A percentile compares a stretch with the other conserved stretches of the same genome.
These are phyloP conservation scores for Neonectria punicea DNA, from an alignment of 2,329 filamentous ascomycete species.

Conservation along the genomic window DNA sequence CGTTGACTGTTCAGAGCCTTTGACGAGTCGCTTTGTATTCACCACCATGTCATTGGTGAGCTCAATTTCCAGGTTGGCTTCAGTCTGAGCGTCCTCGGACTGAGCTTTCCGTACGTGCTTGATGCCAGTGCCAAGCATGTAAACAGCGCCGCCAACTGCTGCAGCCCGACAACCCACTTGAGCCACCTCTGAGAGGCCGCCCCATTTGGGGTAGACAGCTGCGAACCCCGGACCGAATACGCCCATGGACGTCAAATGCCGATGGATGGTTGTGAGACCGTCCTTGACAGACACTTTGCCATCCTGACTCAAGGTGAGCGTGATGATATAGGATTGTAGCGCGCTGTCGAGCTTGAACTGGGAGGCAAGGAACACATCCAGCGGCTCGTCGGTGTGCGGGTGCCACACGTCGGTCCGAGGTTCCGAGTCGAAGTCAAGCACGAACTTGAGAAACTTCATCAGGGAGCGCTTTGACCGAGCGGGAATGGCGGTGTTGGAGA, in stretches of 20 bases:
- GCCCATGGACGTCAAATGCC: slow-evolving; percentile 87
- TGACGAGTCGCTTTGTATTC: slow-evolving; percentile 64
- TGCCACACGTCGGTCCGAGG: slow-evolving; percentile 68
- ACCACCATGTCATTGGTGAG: slow-evolving; percentile 69
- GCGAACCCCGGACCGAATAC: slow-evolving; percentile 90
- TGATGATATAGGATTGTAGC: slow-evolving; percentile 69
- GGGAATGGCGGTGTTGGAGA: slow-evolving; percentile 79
- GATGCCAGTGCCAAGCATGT: slow-evolving; percentile 82
- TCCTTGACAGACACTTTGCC: slow-evolving; percentile 69
- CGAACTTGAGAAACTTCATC: slow-evolving; percentile 95
- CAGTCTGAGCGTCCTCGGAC: slow-evolving; percentile 32
- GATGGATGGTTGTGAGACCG: slow-evolving; percentile 78
- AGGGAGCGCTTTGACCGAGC: slow-evolving; percentile 84
- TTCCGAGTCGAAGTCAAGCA: slow-evolving; percentile 75
- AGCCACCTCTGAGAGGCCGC: slow-evolving; percentile 85
- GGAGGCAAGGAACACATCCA: slow-evolving; percentile 68
- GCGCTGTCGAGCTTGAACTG: slow-evolving; percentile 75
- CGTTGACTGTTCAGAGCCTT: slow-evolving; percentile 49
- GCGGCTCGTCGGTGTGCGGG: slow-evolving; percentile 61
- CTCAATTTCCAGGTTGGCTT: slow-evolving; percentile 54
- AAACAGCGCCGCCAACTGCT: slow-evolving; percentile 90
- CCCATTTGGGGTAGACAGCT: slow-evolving; percentile 92
- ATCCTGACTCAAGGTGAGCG: slow-evolving; percentile 80
- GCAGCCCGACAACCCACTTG: slow-evolving; percentile 92
- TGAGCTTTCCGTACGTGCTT: slow-evolving; percentile 43